Conservation (phyloP, 2,329 filamentous ascomycete species). For the Ophiostoma populinum region DNA sequence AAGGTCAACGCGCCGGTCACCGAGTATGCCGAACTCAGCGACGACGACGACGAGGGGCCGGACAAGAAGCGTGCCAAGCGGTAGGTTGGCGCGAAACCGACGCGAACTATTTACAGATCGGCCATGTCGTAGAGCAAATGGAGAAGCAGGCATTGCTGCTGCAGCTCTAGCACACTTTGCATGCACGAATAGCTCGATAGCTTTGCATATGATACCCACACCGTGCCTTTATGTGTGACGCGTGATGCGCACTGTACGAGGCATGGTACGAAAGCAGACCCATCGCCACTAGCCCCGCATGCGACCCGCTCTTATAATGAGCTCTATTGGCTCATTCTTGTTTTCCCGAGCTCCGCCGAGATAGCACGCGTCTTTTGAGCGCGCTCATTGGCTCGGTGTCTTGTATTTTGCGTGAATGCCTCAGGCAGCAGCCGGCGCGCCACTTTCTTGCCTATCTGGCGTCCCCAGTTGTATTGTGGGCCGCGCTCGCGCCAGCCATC, state of each 20-base stretch:
- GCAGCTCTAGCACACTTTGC: too few species aligned
- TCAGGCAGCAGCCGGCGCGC: slow-evolving; percentile 5
- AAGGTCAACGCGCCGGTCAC: slow-evolving; percentile 80
- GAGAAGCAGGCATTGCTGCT: too few species aligned
- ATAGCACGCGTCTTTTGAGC: background rate
- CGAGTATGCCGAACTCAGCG: slow-evolving; percentile 77
- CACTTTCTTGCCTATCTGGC: background rate
- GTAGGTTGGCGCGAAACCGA: slow-evolving; percentile 16
- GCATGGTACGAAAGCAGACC: background rate
- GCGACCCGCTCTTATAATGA: too few species aligned
- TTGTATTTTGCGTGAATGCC: background rate
- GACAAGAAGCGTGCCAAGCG: slow-evolving; percentile 47
- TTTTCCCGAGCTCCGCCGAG: background rate
- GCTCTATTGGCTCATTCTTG: background rate
- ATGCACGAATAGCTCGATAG: too few species aligned
- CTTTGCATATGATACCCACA: slow-evolving; percentile 1
- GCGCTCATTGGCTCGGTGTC: background rate
- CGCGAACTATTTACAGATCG: background rate
- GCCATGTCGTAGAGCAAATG: too few species aligned
- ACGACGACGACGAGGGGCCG: slow-evolving; percentile 55
- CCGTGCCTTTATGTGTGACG: background rate
- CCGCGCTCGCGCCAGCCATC: slow-evolving; percentile 24
- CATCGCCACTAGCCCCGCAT: too few species aligned
- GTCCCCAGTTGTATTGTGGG: slow-evolving; percentile 10
- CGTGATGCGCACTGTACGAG: background rate